Conservation (phyloP, 495 filamentous ascomycete genomes). For the Trichoderma reesei region DNA sequence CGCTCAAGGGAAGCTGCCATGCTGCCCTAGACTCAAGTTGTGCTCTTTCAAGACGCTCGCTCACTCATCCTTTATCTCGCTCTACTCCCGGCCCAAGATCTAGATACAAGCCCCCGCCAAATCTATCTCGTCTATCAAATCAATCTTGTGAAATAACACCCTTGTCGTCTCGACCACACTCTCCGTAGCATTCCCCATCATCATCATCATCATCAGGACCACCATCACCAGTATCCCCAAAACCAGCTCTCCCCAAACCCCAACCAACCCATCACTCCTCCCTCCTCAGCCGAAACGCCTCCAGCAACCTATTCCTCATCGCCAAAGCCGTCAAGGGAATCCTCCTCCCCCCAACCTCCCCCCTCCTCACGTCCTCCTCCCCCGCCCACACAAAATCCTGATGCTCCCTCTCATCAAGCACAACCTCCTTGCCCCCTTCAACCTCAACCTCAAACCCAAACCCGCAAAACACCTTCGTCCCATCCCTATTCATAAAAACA, state of each 20-base stretch:
- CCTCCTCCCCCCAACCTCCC: constrained; percentile 18
- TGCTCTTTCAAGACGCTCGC: too few relatives aligned
- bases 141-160: too few relatives aligned
- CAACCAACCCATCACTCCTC: constrained; percentile 6
- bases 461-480: constrained; percentile 22
- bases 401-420: constrained; percentile 36
- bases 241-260: neutral
- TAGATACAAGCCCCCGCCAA: too few relatives aligned
- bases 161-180: neutral
- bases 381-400: constrained; percentile 33
- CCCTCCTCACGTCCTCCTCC: constrained; percentile 29
- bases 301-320: constrained; percentile 20
- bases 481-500: constrained; percentile 30
- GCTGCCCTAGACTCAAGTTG: too few relatives aligned
- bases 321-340: constrained; percentile 24
- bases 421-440: constrained; percentile 21
- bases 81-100: too few relatives aligned
- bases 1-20: too few relatives aligned
- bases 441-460: constrained; percentile 30
- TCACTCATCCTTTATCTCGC: too few relatives aligned
- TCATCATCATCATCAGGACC: neutral
- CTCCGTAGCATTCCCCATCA: neutral
- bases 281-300: constrained; percentile 24
- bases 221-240: neutral
- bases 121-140: too few relatives aligned